Base-by-base conservation (phyloP, 768 basidiomycete species). In the Vararia minispora region DNA sequence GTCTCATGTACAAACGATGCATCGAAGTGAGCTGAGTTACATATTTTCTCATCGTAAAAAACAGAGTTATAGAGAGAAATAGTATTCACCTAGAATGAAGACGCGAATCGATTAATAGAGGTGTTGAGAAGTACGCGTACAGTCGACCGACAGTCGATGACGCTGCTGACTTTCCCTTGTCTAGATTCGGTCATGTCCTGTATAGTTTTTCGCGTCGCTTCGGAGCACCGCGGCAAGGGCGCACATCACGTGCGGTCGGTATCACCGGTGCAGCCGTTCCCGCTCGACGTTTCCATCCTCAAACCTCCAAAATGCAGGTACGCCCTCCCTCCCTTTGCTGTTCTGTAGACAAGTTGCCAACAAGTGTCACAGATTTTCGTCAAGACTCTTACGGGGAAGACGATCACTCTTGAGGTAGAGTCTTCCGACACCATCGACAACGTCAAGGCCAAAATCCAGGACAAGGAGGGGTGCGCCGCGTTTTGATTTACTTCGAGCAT, bases 341-440 rank as follows among this genome's bases (percentile, higher is more conserved):
- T 10, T 14, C 28, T 14, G 14, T 14, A 14, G 14, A 28, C 28
- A 28, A 28, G 18, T 17, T 9, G 32, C 32, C 10, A 9, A 8
- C 9, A 10, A 55, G 54, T 53, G 76, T 75, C 74, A 74, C 76
- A n/a, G 63, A 82, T 82, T 60, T 82, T 82, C 69, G 79, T 81
- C 65, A 81, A 74, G 66, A 91, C 88, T 71, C 84, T 91, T 51
- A 92, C 87, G 60, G 85, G 84, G 47, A 88, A 92, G 82, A 92
- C 89, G 48, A 95, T 95, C 78, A 92, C 90, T 71, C 84, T 94
- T 45, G 91, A 95, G 80, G 89, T 92, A 62, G 89, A 91, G 74
- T 88, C 87, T 56, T 86, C 83, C 45, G 88, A 92, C 71, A 91
- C 89, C 54, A 89, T 92, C 65, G 89, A 92, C 71, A 90, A 90